These are phyloP conservation scores for Chlamydomonas incerta DNA, from an alignment of 139 green algal genomes.

Conservation along the genomic window DNA sequence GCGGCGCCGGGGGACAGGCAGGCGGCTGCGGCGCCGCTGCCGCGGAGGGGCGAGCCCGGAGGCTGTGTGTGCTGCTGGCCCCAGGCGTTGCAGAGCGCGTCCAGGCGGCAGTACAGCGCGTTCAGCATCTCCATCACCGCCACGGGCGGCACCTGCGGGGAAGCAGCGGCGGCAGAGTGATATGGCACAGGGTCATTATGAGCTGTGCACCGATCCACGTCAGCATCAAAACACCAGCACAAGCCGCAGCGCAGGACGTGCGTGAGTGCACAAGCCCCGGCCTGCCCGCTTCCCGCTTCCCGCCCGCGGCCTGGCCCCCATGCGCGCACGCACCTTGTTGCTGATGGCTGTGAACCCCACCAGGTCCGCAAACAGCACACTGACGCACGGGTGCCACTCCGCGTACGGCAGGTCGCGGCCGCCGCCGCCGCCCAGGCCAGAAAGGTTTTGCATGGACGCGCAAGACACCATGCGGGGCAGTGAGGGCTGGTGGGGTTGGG, in stretches of 20 bases:
- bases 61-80: background rate
- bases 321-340: background rate
- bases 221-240: no score
- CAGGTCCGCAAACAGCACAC: conserved; percentile 25
- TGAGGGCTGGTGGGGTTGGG: no score
- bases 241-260: no score
- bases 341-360: conserved; percentile 20
- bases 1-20: background rate
- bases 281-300: no score
- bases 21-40: background rate
- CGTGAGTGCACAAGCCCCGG: no score
- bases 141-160: conserved; percentile 6
- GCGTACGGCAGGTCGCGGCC: conserved; percentile 30
- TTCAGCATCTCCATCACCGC: conserved; percentile 41
- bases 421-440: background rate
- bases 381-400: conserved; percentile 21
- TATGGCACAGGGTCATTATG: no score
- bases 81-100: conserved; percentile 23
- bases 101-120: conserved; percentile 25
- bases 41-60: background rate
- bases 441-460: no score
- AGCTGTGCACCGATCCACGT: no score
- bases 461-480: no score
- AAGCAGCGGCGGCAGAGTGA: no score
- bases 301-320: no score